phyloP scores from a whole-genome alignment of 1,284 basidiomycete species.

The Rhodotorula sp. region DNA sequence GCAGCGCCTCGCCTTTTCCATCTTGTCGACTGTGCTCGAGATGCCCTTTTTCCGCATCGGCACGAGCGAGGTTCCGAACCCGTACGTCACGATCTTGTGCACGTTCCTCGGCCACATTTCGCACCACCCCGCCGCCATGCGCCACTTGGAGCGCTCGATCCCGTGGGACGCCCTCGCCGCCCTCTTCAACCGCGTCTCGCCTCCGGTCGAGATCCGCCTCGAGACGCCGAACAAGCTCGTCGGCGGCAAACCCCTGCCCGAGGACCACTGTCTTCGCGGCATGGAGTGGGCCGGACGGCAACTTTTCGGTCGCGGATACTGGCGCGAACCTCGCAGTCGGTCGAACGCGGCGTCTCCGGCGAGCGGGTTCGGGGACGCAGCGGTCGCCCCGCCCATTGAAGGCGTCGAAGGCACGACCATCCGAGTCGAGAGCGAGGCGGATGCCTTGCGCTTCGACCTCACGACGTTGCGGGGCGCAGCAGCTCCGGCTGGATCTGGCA shows the following conservation, averaged over 20 bases:
- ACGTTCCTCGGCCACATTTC: conserved; percentile 81
- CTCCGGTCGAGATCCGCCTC: conserved; percentile 58
- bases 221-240: conserved; percentile 54
- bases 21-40: conserved; percentile 63
- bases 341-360: not conserved
- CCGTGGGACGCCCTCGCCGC: conserved; percentile 76
- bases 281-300: conserved; percentile 90
- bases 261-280: conserved; percentile 93
- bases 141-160: conserved; percentile 68
- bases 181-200: conserved; percentile 57
- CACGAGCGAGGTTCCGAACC: conserved; percentile 61
- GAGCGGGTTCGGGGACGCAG: not conserved
- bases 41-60: conserved; percentile 24
- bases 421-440: conserved; percentile 64
- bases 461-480: conserved; percentile 22
- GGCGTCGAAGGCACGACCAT: conserved; percentile 11
- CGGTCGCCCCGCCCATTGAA: conserved; percentile 24
- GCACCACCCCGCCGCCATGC: conserved; percentile 62
- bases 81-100: conserved; percentile 79
- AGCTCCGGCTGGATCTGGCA: not conserved
- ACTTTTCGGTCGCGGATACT: conserved; percentile 87
- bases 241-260: conserved; percentile 66
- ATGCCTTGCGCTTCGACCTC: conserved; percentile 69
- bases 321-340: conserved; percentile 52
- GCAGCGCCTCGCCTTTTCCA: conserved; percentile 72